Evolutionary conservation across 495 filamentous ascomycete genomes (phyloP).

Genomic region (Penicillium bialowiezense): DNA sequence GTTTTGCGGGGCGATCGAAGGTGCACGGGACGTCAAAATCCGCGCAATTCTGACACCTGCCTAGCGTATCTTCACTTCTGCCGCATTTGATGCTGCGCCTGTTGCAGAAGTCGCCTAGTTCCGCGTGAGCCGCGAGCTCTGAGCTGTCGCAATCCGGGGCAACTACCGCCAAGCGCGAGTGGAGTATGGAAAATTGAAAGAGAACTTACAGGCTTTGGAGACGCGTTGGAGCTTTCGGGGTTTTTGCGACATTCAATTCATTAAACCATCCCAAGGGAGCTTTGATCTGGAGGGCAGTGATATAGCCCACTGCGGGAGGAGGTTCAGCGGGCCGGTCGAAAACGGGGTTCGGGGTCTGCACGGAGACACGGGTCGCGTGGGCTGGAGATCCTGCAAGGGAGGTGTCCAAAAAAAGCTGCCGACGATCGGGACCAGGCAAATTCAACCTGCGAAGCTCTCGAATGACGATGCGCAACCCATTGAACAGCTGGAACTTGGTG

Average conservation of each 20-base stretch:
- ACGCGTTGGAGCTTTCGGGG: constrained; percentile 33
- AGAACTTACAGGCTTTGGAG: constrained; percentile 29
- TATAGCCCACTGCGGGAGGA: constrained; percentile 1
- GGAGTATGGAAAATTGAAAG: constrained; percentile 13
- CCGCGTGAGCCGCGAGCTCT: constrained; percentile 4
- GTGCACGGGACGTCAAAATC: constrained; percentile 73
- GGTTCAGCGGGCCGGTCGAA: constrained; percentile 7
- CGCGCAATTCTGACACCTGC: constrained; percentile 46
- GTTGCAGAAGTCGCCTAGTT: constrained; percentile 32
- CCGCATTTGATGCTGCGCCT: constrained; percentile 31
- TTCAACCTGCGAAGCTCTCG: neutral
- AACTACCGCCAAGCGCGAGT: constrained; percentile 6
- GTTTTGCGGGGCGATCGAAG: constrained; percentile 64
- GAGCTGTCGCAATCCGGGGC: constrained; percentile 1
- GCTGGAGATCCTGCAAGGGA: too few relatives aligned
- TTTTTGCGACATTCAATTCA: constrained; percentile 31
- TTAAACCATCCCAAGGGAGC: constrained; percentile 9
- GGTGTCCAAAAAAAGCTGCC: too few relatives aligned
- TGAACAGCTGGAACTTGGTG: constrained; percentile 1
- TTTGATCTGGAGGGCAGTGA: neutral
- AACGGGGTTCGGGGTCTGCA: constrained; percentile 6
- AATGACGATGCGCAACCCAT: constrained; percentile 3
- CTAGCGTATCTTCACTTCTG: constrained; percentile 21
- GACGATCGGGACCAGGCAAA: too few relatives aligned
- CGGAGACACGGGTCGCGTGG: constrained; percentile 7